Evolutionary conservation across 2,329 filamentous ascomycete species (phyloP).

Genomic region (Drechslerella coelobrocha): DNA sequence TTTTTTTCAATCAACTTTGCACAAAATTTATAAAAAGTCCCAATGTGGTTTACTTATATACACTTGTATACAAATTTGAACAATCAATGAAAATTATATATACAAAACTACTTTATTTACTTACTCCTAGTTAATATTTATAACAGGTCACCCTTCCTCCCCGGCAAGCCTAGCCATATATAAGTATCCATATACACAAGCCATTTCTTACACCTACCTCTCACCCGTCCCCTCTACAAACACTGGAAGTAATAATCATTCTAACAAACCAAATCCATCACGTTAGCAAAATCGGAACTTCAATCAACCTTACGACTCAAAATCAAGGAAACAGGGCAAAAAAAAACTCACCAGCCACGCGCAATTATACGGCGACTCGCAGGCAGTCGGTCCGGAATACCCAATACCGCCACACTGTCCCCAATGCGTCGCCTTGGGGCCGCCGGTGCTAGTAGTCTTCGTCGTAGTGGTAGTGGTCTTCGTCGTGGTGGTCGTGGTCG

Average conservation of each 20-base stretch:
- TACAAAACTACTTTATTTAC: no score
- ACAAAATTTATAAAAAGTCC: no score
- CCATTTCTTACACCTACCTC: no score
- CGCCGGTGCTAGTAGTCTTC: slow-evolving; percentile 5
- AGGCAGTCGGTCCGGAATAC: slow-evolving; percentile 55
- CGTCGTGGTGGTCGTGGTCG: slow-evolving; percentile 11
- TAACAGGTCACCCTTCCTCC: no score
- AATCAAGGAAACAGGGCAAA: slow-evolving; percentile 11
- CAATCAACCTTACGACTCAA: slow-evolving; percentile 20
- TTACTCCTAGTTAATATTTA: no score
- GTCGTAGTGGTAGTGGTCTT: slow-evolving; percentile 19
- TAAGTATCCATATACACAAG: no score
- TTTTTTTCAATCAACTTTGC: no score
- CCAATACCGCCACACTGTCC: slow-evolving; percentile 57
- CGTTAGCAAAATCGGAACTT: slow-evolving; percentile 8
- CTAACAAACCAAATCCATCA: background rate
- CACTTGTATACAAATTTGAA: no score
- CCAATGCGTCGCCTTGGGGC: slow-evolving; percentile 52
- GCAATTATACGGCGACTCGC: slow-evolving; percentile 49
- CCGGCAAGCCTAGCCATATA: no score
- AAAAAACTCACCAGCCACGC: slow-evolving; percentile 22
- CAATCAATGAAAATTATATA: no score
- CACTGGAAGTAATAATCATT: slow-evolving; percentile 56
- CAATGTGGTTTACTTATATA: no score
- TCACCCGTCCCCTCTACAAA: no score